These are phyloP conservation scores for Trypanosoma melophagium DNA, from an alignment of 208 protist species.

Conservation along the genomic window DNA sequence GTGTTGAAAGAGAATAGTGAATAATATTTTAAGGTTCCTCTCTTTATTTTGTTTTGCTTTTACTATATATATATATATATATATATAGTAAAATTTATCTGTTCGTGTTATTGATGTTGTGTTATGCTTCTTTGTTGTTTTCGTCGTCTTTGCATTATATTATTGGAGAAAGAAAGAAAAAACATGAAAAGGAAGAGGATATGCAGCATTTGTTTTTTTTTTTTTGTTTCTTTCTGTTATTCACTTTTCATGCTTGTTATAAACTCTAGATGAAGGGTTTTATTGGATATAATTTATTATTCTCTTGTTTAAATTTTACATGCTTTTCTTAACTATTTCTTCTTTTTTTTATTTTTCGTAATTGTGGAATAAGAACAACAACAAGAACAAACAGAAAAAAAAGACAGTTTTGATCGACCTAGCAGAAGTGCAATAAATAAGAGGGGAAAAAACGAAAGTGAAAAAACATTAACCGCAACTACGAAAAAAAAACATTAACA, in stretches of 20 bases:
- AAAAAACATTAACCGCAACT: constrained; percentile 2
- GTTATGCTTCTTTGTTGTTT: constrained; percentile 17
- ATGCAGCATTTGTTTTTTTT: too few species aligned
- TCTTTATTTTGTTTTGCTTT: constrained; percentile 11
- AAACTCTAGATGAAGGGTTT: too few species aligned
- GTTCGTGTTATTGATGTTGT: constrained; percentile 8
- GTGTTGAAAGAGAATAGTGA: constrained; percentile 35
- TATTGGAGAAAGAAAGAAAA: constrained; percentile 1
- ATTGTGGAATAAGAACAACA: too few species aligned
- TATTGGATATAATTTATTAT: too few species aligned
- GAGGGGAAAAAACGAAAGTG: neutral
- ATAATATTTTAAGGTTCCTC: constrained; percentile 21
- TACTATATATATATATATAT: neutral
- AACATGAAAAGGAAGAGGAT: neutral
- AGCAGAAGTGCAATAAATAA: neutral
- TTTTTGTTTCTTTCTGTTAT: too few species aligned
- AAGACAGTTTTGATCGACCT: neutral
- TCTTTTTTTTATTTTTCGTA: too few species aligned
- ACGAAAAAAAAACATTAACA: constrained; percentile 13
- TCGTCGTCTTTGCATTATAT: constrained; percentile 11
- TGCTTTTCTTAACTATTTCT: too few species aligned
- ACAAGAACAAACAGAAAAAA: constrained; percentile 11
- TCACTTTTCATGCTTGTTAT: too few species aligned
- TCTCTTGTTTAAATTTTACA: too few species aligned
- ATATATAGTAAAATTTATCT: neutral